Conservation (phyloP, 192 early-diverging fungal genomes). For the Dissophora globulifera region DNA sequence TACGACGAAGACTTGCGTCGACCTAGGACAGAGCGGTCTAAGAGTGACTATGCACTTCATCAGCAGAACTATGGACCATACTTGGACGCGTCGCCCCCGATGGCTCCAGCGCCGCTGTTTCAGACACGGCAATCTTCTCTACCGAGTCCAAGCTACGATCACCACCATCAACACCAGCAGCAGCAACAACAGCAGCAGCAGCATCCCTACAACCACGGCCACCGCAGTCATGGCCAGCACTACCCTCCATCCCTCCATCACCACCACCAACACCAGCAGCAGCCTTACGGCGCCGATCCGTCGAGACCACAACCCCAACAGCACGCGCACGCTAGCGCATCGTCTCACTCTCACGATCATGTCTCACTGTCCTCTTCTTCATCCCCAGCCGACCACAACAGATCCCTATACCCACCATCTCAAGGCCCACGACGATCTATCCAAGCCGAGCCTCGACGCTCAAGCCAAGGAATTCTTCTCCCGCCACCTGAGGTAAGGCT, state of each 20-base stretch:
- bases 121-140: neutral
- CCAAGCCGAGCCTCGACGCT: conserved; percentile 17
- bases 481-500: conserved; percentile 28
- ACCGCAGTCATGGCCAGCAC: neutral
- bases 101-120: conserved; percentile 23
- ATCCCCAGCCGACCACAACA: neutral
- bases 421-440: conserved; percentile 15
- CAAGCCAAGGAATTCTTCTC: conserved; percentile 25
- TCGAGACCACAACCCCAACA: no score
- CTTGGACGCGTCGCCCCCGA: conserved; percentile 29
- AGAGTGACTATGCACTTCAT: conserved; percentile 44
- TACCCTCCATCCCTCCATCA: neutral
- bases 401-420: conserved; percentile 2
- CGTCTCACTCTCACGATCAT: conserved; percentile 15
- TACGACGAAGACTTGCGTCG: conserved; percentile 11
- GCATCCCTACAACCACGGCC: neutral
- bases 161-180: neutral
- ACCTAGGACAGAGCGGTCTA: conserved; percentile 15
- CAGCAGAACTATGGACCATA: conserved; percentile 52
- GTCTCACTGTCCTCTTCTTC: no score
- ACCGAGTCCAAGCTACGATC: neutral
- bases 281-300: no score
- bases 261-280: neutral
- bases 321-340: neutral
- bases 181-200: no score